Percentiles rank a stretch among this genome's conserved stretches.
These are phyloP conservation scores for Entomortierella lignicola DNA, from an alignment of 192 early-diverging fungal species.

Conservation along the genomic window DNA sequence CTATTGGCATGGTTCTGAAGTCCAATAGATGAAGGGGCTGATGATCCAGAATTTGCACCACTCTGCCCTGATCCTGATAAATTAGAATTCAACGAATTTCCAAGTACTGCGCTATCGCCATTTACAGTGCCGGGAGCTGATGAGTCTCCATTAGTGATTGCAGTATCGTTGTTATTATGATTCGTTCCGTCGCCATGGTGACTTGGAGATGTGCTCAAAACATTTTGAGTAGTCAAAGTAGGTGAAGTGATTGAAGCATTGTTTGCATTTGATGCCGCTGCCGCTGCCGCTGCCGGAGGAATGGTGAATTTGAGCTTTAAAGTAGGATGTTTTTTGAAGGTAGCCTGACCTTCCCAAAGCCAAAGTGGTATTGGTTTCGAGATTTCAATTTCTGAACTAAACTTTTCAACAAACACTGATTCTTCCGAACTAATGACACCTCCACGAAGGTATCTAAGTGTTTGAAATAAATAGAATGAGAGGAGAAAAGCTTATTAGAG, in stretches of 20 bases:
- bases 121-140: constrained; percentile 38
- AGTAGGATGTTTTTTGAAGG: constrained; percentile 75
- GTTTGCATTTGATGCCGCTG: constrained; percentile 31
- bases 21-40: neutral
- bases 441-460: constrained; percentile 59
- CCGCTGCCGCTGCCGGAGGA: constrained; percentile 29
- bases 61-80: neutral
- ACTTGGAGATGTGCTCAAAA: constrained; percentile 7
- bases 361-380: constrained; percentile 68
- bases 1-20: constrained; percentile 21
- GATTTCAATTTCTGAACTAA: constrained; percentile 74
- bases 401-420: constrained; percentile 83
- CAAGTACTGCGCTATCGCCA: constrained; percentile 46
- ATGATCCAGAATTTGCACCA: no score
- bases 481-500: no score
- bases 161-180: constrained; percentile 1
- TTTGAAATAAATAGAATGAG: neutral
- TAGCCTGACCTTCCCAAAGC: constrained; percentile 75
- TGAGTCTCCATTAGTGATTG: neutral
- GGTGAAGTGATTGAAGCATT: constrained; percentile 28
- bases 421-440: constrained; percentile 75
- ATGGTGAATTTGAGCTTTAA: constrained; percentile 70
- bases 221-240: constrained; percentile 16
- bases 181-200: constrained; percentile 16
- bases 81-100: constrained; percentile 9